Conservation (phyloP, 2,329 filamentous ascomycete genomes). For the Ophioceras dolichostomum region DNA sequence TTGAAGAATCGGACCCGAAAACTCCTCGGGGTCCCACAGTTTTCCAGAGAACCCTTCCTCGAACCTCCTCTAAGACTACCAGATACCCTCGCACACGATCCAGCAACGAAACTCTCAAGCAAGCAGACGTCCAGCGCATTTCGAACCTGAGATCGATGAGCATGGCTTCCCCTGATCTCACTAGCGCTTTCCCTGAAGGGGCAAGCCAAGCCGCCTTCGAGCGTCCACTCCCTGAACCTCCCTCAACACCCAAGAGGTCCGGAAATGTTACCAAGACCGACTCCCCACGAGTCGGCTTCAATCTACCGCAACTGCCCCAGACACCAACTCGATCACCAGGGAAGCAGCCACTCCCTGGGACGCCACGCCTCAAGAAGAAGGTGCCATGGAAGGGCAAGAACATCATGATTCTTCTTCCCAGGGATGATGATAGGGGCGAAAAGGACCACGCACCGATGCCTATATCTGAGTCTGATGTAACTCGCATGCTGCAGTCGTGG, state of each 20-base stretch:
- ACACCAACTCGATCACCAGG: slow-evolving; percentile 15
- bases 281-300: slow-evolving; percentile 2
- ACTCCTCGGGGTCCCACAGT: slow-evolving; percentile 41
- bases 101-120: slow-evolving; percentile 44
- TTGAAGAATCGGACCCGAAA: slow-evolving; percentile 32
- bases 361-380: slow-evolving; percentile 56
- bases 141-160: slow-evolving; percentile 4
- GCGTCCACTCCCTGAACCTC: background rate
- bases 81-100: slow-evolving; percentile 33
- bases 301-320: slow-evolving; percentile 8
- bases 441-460: slow-evolving; percentile 40
- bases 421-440: slow-evolving; percentile 53
- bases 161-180: slow-evolving; percentile 12
- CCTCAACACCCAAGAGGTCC: slow-evolving; percentile 1
- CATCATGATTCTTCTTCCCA: slow-evolving; percentile 57
- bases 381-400: slow-evolving; percentile 65
- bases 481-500: slow-evolving; percentile 53
- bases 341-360: slow-evolving; percentile 27
- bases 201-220: slow-evolving; percentile 1
- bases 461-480: slow-evolving; percentile 40
- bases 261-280: background rate
- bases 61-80: too few relatives aligned
- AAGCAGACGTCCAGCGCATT: slow-evolving; percentile 15
- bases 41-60: too few relatives aligned
- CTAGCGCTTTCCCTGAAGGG: background rate